Base-by-base conservation (phyloP, 208 protist genomes). In the Crithidia acanthocephali region DNA sequence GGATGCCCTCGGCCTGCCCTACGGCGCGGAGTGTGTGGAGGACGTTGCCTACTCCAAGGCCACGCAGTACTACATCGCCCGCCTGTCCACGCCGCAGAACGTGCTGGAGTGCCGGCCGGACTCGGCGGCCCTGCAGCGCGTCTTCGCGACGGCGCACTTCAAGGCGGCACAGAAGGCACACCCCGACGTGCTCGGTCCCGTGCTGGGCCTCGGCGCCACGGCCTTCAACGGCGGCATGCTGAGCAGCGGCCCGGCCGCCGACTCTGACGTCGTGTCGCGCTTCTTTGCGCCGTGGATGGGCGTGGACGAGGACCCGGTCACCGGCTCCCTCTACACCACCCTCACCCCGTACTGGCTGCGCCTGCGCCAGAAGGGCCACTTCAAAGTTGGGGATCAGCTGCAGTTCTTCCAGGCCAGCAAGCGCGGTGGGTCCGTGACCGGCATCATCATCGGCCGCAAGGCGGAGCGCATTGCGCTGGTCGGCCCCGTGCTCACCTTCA, bases 251-350 rank as follows among this genome's bases (percentile, higher is more conserved):
- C 56, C 57, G 11, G 74, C 79, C 20, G 62, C 62, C 48, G 65
- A 70, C 45, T 40, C 78, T 15, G 75, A 91, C 15, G 68, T 92
- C 25, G 57, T 90, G 23, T 89, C 89, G 23, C 86, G 89, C 65
- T 84, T 91, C 78, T 94, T 94, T 56, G 76, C 81, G 44, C 86
- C 86, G 57, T 88, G 83, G 80, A 50, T 80, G 50, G 86, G 89
- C 56, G 61, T 91, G 16, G 68, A 75, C 0, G 89, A 94, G 78
- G 89, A 94, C 66, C 77, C 84, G 22, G 89, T 94, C 23, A 87
- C 89, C 10, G 84, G 86, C 58, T 78, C 79, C 32, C 57, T 78
- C 64, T 60, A 84, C 72, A 81, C 72, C 30, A 47, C 66, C 16
- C 55, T 92, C 45, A 61, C 74, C 23, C 83, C 83, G 0, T 90